Conservation (phyloP, 2,329 filamentous ascomycete genomes). For the Alternaria sp. region DNA sequence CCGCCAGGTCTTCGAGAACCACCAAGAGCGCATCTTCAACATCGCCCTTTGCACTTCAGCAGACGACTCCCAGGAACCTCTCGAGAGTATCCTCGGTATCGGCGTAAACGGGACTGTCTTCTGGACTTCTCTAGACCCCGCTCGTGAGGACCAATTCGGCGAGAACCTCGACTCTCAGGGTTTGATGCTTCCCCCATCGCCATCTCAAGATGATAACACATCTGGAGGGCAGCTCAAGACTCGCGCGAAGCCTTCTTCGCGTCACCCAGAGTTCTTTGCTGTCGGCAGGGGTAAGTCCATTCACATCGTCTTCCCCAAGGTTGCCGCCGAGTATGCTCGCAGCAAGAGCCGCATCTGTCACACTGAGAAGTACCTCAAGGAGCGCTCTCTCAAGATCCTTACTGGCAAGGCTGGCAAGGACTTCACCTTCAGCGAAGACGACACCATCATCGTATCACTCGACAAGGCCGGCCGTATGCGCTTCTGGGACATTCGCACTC, state of each 20-base stretch:
- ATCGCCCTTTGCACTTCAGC: constrained; percentile 78
- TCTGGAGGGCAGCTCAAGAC: constrained; percentile 95
- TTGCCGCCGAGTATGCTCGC: constrained; percentile 63
- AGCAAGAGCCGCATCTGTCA: constrained; percentile 71
- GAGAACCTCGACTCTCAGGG: constrained; percentile 86
- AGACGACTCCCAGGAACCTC: constrained; percentile 55
- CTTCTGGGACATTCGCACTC: constrained; percentile 94
- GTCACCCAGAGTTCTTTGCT: constrained; percentile 91
- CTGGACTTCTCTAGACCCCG: constrained; percentile 75
- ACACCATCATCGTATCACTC: constrained; percentile 90
- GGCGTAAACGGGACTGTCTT: constrained; percentile 97
- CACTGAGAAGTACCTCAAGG: constrained; percentile 84
- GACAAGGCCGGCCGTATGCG: constrained; percentile 97
- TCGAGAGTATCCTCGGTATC: constrained; percentile 86
- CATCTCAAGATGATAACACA: constrained; percentile 85
- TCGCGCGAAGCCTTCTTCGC: constrained; percentile 85
- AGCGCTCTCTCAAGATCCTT: constrained; percentile 90
- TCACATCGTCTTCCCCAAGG: constrained; percentile 76
- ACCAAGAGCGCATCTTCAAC: constrained; percentile 93
- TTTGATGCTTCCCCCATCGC: constrained; percentile 87
- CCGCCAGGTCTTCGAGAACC: constrained; percentile 89
- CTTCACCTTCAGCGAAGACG: constrained; percentile 96
- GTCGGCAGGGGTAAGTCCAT: constrained; percentile 96
- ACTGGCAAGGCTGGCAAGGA: constrained; percentile 98
- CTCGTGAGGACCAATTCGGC: constrained; percentile 65